phyloP scores from a whole-genome alignment of 2,329 filamentous ascomycete genomes.

The Fusarium circinatum region DNA sequence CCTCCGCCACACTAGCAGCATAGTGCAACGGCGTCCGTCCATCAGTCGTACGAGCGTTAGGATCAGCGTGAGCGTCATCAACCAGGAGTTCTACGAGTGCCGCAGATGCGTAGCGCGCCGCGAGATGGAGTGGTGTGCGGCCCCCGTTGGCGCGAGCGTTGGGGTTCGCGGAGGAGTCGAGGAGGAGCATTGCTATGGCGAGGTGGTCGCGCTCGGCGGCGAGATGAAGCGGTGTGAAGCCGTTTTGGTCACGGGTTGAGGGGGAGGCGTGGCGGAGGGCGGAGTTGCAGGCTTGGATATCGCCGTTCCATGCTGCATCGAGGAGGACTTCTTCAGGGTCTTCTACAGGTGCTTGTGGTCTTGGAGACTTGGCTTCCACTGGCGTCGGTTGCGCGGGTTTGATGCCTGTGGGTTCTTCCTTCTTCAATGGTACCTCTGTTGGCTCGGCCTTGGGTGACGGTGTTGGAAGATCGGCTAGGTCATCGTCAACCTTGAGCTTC shows the following conservation, averaged over 20 bases:
- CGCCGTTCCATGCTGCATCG: conserved; percentile 49
- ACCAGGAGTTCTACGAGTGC: conserved; percentile 48
- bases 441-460: not conserved
- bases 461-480: not conserved
- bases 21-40: conserved; percentile 49
- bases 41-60: conserved; percentile 43
- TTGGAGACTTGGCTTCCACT: not conserved
- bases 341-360: not conserved
- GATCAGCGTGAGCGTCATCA: conserved; percentile 45
- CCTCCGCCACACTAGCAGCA: conserved; percentile 45
- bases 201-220: conserved; percentile 48
- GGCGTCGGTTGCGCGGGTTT: not conserved
- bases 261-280: conserved; percentile 41
- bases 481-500: conserved; percentile 12
- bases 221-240: conserved; percentile 47
- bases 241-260: conserved; percentile 43
- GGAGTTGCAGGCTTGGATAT: conserved; percentile 40
- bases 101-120: conserved; percentile 44
- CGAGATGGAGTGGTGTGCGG: conserved; percentile 47
- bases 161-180: conserved; percentile 43
- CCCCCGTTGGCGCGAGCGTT: conserved; percentile 45
- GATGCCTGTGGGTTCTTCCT: not conserved
- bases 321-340: conserved; percentile 41
- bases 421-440: not conserved
- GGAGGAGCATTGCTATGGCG: conserved; percentile 48